phyloP scores from a whole-genome alignment of 2,329 filamentous ascomycete genomes.

The Cercospora citrullina region DNA sequence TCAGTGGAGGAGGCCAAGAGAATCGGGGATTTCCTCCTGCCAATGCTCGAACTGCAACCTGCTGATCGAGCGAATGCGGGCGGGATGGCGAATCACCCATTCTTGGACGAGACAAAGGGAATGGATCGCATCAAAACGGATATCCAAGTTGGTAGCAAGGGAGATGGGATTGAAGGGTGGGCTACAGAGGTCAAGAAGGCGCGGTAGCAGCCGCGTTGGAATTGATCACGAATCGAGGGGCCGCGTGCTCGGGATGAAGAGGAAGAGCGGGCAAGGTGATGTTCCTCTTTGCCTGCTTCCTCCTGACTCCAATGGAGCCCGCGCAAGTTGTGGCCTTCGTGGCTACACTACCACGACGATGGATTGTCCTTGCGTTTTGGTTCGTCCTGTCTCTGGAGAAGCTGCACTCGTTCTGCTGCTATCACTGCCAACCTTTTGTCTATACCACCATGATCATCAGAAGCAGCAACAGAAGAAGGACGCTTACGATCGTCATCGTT shows the following conservation, averaged over 20 bases:
- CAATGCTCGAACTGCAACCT: constrained; percentile 87
- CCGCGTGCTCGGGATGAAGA: background rate
- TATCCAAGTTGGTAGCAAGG: constrained; percentile 75
- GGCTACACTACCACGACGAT: background rate
- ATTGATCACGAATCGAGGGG: background rate
- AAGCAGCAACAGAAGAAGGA: background rate
- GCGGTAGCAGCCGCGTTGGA: constrained; percentile 51
- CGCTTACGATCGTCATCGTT: background rate
- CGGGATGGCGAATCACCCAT: constrained; percentile 84
- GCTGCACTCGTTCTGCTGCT: background rate
- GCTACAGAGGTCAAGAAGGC: constrained; percentile 79
- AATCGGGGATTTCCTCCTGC: constrained; percentile 78
- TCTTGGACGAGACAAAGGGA: constrained; percentile 80
- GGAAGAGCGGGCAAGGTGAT: constrained; percentile 9
- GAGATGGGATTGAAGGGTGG: constrained; percentile 95
- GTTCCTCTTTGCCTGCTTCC: constrained; percentile 8
- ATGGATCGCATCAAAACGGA: constrained; percentile 80
- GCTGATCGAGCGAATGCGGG: constrained; percentile 91
- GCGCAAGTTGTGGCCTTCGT: background rate
- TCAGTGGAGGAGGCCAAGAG: constrained; percentile 75
- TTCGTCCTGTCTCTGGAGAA: background rate
- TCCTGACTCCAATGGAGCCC: background rate
- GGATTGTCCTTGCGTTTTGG: background rate
- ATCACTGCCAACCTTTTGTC: background rate
- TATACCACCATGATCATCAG: background rate